Evolutionary conservation across 2,329 filamentous ascomycete genomes (phyloP), one percentile per base, ranked within the genome.

Genomic region (Stromatinia cepivora): DNA sequence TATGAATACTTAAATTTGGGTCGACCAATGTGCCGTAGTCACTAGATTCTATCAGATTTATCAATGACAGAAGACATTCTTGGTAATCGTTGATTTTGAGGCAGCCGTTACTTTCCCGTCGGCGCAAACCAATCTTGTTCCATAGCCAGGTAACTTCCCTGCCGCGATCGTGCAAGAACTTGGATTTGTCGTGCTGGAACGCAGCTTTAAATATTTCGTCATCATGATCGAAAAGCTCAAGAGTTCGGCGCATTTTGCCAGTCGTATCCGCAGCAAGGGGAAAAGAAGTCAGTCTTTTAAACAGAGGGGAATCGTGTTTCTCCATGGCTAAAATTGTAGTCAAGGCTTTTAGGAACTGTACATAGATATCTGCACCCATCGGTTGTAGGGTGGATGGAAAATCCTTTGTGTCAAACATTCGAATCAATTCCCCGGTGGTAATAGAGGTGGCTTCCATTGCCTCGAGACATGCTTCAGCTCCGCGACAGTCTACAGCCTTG

Each of bases 191-290:
- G 28, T 69, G 67, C 54, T 72, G 67, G 50, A 79, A 79, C 13
- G 77, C 78, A 2, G 76, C 67, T 31, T 42, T 17, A 36, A 78
- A 79, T 20, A 77, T 71, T 28, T 22, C 1, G 45, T 76, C 72
- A 20, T 72, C 34, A 36, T 76, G 73, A 45, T 78, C 75, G 34
- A 72, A 78, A 8, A 78, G 50, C 13, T 74, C 70, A 31, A 42
- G 66, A 1, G 71, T 42, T 34, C 57, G 61, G 20, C 63, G 68
- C 42, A 78, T 69, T 2, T 50, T 70, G n/a, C 61, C 28, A 22
- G 72, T 66, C 62, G 68, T 73, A 56, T 78, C 71, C 1, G 73
- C 67, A 3, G 75, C 76, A 48, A 77, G 34, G 36, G 36, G 5
- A 20, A 70, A 63, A 50, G 65, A 45, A 13, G 28, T 15, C 25